Evolutionary conservation across 2,329 filamentous ascomycete genomes (phyloP).

Genomic region (Phaeosphaeria sp.): DNA sequence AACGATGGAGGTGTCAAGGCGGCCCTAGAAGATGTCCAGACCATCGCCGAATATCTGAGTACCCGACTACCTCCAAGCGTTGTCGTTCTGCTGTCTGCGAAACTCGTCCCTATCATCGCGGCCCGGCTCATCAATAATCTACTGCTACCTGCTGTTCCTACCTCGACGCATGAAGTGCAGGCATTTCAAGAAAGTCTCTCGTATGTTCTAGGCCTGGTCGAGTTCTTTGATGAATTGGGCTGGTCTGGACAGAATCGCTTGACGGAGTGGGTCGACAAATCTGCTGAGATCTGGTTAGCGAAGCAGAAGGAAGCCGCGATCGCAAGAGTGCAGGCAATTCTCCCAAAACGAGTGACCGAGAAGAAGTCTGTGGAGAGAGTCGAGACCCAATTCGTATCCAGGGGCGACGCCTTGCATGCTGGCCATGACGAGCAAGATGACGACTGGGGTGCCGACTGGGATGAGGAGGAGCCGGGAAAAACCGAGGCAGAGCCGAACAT

Average conservation of each 20-base stretch:
- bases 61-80: constrained; percentile 58
- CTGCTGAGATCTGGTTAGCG: constrained; percentile 82
- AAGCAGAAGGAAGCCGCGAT: constrained; percentile 83
- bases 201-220: constrained; percentile 68
- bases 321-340: constrained; percentile 72
- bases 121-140: constrained; percentile 73
- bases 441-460: constrained; percentile 84
- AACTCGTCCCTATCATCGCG: constrained; percentile 73
- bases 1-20: constrained; percentile 37
- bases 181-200: constrained; percentile 75
- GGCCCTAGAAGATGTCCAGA: constrained; percentile 40
- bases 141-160: constrained; percentile 78
- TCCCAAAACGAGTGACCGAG: constrained; percentile 70
- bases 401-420: constrained; percentile 70
- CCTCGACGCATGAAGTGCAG: constrained; percentile 72
- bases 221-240: constrained; percentile 64
- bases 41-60: constrained; percentile 59
- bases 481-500: constrained; percentile 8
- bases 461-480: constrained; percentile 59
- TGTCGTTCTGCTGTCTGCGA: constrained; percentile 64
- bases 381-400: constrained; percentile 80
- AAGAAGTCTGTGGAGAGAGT: constrained; percentile 79
- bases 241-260: constrained; percentile 70
- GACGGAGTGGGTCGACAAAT: constrained; percentile 79
- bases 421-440: constrained; percentile 55